Conservation (phyloP, 441 rosid genomes). For the Oxalis stricta region DNA sequence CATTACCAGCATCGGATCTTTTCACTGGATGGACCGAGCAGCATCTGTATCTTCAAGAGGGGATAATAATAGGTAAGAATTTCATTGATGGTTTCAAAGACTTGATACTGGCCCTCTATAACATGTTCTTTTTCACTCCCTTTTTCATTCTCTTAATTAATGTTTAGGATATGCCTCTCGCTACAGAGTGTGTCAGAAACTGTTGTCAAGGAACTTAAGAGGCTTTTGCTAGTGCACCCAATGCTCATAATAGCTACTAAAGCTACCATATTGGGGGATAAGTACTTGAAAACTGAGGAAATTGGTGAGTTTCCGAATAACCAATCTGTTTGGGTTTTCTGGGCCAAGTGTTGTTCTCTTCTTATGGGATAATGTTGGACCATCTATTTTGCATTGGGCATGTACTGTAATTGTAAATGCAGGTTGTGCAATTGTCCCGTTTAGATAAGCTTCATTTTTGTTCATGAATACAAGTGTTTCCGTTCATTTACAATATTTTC, state of each 20-base stretch:
- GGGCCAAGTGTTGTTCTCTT: background rate
- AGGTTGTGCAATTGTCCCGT: background rate
- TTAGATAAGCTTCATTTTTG: background rate
- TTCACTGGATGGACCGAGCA: conserved; percentile 79
- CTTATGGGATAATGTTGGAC: background rate
- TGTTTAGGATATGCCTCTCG: conserved; percentile 50
- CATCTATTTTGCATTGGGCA: background rate
- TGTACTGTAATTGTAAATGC: background rate
- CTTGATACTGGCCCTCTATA: background rate
- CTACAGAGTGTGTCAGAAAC: conserved; percentile 46
- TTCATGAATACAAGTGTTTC: too few relatives aligned
- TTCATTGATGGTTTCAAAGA: background rate
- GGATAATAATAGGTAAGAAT: conserved; percentile 34
- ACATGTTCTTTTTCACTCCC: background rate
- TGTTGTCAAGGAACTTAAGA: conserved; percentile 59
- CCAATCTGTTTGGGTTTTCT: background rate
- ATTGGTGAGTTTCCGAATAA: conserved; percentile 23
- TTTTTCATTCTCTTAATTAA: background rate
- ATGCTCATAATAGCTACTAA: conserved; percentile 59
- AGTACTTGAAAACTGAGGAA: conserved; percentile 20
- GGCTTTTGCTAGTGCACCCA: conserved; percentile 49
- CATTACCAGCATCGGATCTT: conserved; percentile 62
- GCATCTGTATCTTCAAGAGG: conserved; percentile 28
- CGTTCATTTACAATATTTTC: background rate
- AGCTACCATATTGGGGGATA: conserved; percentile 32